A percentile compares a stretch with the other conserved stretches of the same genome.
These are phyloP conservation scores for Candida stauntonica DNA, from an alignment of 805 yeast species.

Conservation along the genomic window DNA sequence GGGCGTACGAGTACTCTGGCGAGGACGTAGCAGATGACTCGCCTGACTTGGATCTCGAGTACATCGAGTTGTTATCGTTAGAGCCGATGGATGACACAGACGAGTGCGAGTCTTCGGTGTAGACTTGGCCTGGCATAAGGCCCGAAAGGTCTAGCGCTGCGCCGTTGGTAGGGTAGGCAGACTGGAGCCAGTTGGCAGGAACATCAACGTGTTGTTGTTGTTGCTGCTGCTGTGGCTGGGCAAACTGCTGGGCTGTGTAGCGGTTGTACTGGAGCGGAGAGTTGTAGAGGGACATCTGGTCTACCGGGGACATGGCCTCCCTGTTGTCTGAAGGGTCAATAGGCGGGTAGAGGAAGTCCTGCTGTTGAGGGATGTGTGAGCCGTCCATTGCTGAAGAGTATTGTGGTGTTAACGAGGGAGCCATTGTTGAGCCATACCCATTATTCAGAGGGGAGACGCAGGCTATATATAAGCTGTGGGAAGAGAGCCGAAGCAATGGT, in stretches of 20 bases:
- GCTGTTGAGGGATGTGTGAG: constrained; percentile 3
- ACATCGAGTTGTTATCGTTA: constrained; percentile 6
- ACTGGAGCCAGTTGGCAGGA: constrained; percentile 5
- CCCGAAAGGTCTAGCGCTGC: constrained; percentile 1
- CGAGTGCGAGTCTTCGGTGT: constrained; percentile 8
- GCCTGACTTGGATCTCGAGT: constrained; percentile 9
- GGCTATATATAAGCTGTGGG: constrained; percentile 2
- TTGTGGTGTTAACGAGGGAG: too few relatives aligned
- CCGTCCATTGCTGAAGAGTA: too few relatives aligned
- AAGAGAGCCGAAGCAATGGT: constrained; percentile 1
- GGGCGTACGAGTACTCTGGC: constrained; percentile 6
- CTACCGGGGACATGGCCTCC: constrained; percentile 5
- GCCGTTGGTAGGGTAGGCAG: constrained; percentile 5
- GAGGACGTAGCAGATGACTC: constrained; percentile 9
- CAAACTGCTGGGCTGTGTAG: neutral
- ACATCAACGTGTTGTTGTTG: constrained; percentile 1
- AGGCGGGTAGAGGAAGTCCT: constrained; percentile 9
- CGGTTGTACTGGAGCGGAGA: constrained; percentile 7
- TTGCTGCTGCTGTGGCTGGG: neutral
- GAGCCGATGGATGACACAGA: constrained; percentile 4
- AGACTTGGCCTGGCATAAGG: too few relatives aligned
- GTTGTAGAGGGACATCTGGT: constrained; percentile 9
- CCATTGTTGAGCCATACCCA: too few relatives aligned
- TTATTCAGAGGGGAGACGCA: too few relatives aligned
- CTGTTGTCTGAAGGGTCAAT: constrained; percentile 2